Evolutionary conservation across 352 stramenopile genomes (phyloP).

Genomic region (Phytophthora citrophthora): DNA sequence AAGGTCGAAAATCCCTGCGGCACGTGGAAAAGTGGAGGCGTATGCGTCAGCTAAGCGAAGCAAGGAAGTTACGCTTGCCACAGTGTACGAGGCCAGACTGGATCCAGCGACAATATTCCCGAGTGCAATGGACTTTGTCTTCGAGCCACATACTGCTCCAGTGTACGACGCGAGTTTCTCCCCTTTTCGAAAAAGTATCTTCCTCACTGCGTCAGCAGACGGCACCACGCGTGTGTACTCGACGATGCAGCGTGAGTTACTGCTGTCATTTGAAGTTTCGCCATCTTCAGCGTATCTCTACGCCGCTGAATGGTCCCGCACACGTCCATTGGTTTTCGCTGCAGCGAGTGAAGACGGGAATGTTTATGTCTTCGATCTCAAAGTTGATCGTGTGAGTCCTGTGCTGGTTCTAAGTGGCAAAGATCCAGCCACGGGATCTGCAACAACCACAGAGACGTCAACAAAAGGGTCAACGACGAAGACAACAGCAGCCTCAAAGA

Average conservation of each 20-base stretch:
- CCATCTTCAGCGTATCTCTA: constrained; percentile 79
- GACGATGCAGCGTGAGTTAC: constrained; percentile 62
- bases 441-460: constrained; percentile 1
- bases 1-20: constrained; percentile 41
- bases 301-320: constrained; percentile 75
- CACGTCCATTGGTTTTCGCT: constrained; percentile 76
- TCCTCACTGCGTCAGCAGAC: constrained; percentile 81
- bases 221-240: constrained; percentile 83
- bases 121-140: constrained; percentile 78
- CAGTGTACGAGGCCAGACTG: constrained; percentile 79
- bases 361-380: constrained; percentile 81
- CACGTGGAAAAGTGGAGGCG: constrained; percentile 72
- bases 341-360: constrained; percentile 74
- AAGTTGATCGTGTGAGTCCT: constrained; percentile 53
- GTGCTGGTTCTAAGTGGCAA: constrained; percentile 50
- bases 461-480: constrained; percentile 6
- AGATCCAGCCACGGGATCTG: constrained; percentile 28
- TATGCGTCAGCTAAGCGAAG: constrained; percentile 67
- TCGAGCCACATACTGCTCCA: constrained; percentile 72
- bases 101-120: constrained; percentile 65
- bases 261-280: constrained; percentile 71
- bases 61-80: constrained; percentile 71
- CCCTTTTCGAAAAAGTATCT: constrained; percentile 84
- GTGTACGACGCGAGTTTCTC: constrained; percentile 86
- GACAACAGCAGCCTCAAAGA: constrained; percentile 16